Conservation (phyloP, 768 basidiomycete species). For the Xerocomellus amylosporus region DNA sequence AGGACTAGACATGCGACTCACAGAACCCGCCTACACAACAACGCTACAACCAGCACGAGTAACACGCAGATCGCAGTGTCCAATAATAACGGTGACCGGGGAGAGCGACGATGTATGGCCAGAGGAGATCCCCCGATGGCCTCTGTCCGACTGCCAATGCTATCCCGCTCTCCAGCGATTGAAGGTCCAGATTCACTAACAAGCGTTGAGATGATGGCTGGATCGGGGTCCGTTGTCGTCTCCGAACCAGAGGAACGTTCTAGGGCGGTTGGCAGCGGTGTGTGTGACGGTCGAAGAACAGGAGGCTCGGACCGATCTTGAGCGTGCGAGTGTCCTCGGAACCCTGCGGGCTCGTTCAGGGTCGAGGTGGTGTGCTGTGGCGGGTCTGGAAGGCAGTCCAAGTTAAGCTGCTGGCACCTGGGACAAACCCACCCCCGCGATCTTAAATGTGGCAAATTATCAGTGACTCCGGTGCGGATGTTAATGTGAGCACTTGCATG, state of each 20-base stretch:
- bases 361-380: conserved; percentile 16
- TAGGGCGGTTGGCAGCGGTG: conserved; percentile 15
- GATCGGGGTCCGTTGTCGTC: conserved; percentile 18
- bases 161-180: conserved; percentile 11
- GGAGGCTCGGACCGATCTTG: conserved; percentile 17
- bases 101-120: conserved; percentile 18
- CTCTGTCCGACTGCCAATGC: conserved; percentile 8
- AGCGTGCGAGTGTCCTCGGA: conserved; percentile 25
- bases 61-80: conserved; percentile 75
- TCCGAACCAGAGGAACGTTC: conserved; percentile 18
- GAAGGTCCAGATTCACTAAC: conserved; percentile 9
- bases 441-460: conserved; percentile 37
- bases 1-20: conserved; percentile 27
- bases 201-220: conserved; percentile 13
- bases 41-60: conserved; percentile 62
- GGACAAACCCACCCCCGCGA: conserved; percentile 82
- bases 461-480: conserved; percentile 5
- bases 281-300: conserved; percentile 13
- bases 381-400: conserved; percentile 71
- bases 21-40: conserved; percentile 60
- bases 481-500: conserved; percentile 49
- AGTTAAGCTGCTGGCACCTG: conserved; percentile 64
- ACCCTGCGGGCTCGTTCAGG: conserved; percentile 12
- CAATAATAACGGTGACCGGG: conserved; percentile 58
- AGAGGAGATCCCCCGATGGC: conserved; percentile 19